phyloP scores from a whole-genome alignment of 495 filamentous ascomycete species.

The Aspergillus kassunensis region DNA sequence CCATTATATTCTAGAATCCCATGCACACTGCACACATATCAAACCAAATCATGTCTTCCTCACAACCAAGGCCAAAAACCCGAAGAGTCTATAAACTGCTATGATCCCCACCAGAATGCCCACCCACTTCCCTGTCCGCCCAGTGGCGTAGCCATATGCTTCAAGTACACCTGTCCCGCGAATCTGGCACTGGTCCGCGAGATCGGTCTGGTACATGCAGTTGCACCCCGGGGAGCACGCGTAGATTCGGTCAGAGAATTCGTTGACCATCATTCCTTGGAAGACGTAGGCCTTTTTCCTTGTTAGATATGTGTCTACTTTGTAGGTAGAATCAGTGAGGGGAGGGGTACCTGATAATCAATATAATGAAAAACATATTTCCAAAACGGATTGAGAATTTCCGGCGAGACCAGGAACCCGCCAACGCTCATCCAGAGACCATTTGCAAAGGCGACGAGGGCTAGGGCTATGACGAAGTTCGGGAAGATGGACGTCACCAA shows the following conservation, averaged over 20 bases:
- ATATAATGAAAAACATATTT: slow-evolving; percentile 81
- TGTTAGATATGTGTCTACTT: neutral
- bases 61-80: slow-evolving; percentile 41
- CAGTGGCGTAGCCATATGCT: slow-evolving; percentile 61
- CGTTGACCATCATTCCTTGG: slow-evolving; percentile 88
- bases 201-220: slow-evolving; percentile 65
- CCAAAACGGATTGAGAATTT: slow-evolving; percentile 74
- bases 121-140: slow-evolving; percentile 62
- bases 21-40: too few species aligned
- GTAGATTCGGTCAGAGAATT: slow-evolving; percentile 62
- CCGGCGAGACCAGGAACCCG: slow-evolving; percentile 72
- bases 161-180: slow-evolving; percentile 63
- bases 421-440: slow-evolving; percentile 83
- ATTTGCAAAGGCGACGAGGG: slow-evolving; percentile 75
- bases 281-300: slow-evolving; percentile 64
- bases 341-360: slow-evolving; percentile 58
- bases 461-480: slow-evolving; percentile 72
- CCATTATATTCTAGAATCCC: too few species aligned
- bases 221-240: slow-evolving; percentile 52
- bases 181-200: slow-evolving; percentile 63
- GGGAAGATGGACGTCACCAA: slow-evolving; percentile 68
- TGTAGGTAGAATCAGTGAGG: neutral
- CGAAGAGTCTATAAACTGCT: slow-evolving; percentile 65
- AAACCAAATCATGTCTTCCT: too few species aligned
- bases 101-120: slow-evolving; percentile 74